Evolutionary conservation across 208 protist species (phyloP).

Genomic region (Trichomonas vaginalis): DNA sequence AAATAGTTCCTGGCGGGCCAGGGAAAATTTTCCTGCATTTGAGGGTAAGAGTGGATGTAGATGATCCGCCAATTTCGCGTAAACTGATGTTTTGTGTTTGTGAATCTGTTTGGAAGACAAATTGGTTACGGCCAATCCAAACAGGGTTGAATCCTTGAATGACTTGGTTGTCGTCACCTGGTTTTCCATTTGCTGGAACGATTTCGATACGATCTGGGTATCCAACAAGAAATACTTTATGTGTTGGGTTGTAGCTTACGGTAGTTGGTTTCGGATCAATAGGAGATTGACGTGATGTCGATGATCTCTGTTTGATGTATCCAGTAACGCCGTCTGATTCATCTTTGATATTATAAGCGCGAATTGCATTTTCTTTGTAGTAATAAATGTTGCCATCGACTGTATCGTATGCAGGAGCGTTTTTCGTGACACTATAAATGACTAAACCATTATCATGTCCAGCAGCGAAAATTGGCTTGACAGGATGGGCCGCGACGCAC

Average conservation of each 20-base stretch:
- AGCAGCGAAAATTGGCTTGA: constrained; percentile 77
- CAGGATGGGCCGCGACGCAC: constrained; percentile 73
- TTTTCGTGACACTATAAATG: constrained; percentile 88
- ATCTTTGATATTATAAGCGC: not conserved
- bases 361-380: not conserved
- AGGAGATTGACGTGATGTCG: not conserved
- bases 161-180: constrained; percentile 42
- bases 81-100: not conserved
- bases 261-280: not conserved
- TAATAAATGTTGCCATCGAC: not conserved
- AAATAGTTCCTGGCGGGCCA: constrained; percentile 48
- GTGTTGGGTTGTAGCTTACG: not conserved
- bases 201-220: not conserved
- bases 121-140: not conserved
- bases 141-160: not conserved
- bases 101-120: not conserved
- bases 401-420: constrained; percentile 62
- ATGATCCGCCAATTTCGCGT: not conserved
- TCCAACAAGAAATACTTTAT: not conserved
- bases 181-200: constrained; percentile 32
- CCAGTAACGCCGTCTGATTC: not conserved
- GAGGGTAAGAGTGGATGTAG: not conserved
- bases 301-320: not conserved
- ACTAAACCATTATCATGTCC: constrained; percentile 79
- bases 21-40: constrained; percentile 48